phyloP scores from a whole-genome alignment of 805 yeast species.

The Metschnikowia gruessii region DNA sequence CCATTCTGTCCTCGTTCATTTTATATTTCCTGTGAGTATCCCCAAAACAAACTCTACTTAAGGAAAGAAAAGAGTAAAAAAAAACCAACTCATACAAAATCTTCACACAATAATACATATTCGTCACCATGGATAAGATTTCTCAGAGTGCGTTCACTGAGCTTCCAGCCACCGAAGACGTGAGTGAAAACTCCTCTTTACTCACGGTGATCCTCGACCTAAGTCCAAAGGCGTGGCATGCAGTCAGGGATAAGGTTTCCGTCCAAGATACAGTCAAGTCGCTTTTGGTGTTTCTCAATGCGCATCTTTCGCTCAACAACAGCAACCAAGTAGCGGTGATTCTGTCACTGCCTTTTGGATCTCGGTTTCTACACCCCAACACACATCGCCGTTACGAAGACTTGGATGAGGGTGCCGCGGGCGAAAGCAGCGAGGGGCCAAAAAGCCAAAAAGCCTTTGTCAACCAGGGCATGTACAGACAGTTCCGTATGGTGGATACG shows the following conservation, averaged over 20 bases:
- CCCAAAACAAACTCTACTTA: too few species aligned
- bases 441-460: conserved; percentile 21
- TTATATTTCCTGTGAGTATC: too few species aligned
- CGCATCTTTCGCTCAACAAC: conserved; percentile 82
- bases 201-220: conserved; percentile 76
- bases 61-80: too few species aligned
- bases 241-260: conserved; percentile 44
- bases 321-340: conserved; percentile 81
- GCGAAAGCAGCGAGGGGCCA: conserved; percentile 3
- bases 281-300: conserved; percentile 73
- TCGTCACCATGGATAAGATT: conserved; percentile 57
- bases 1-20: background rate
- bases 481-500: conserved; percentile 77
- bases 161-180: conserved; percentile 24
- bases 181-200: conserved; percentile 61
- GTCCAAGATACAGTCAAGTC: conserved; percentile 61
- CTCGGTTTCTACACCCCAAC: conserved; percentile 68
- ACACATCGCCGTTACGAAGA: conserved; percentile 20
- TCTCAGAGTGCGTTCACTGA: conserved; percentile 55
- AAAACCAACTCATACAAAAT: too few species aligned
- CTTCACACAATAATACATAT: background rate
- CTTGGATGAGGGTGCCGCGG: conserved; percentile 12
- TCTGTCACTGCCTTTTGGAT: conserved; percentile 69
- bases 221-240: conserved; percentile 67
- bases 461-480: conserved; percentile 73